Conservation (phyloP, 306 rosid species). For the Abrus precatorius region DNA sequence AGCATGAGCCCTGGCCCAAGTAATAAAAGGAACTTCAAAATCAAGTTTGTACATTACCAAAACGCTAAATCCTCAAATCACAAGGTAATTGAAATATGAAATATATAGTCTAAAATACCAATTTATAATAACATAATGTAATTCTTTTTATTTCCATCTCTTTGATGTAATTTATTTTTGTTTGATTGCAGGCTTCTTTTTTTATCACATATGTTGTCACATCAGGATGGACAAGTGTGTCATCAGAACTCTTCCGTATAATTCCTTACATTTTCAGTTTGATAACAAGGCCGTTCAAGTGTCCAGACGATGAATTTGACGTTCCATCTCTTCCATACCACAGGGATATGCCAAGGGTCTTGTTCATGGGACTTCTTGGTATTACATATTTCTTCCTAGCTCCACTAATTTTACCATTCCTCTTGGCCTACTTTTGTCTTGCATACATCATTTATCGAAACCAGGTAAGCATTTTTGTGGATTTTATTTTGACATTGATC, state of each 20-base stretch:
- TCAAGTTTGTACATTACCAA: background rate
- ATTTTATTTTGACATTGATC: background rate
- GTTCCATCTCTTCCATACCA: constrained; percentile 77
- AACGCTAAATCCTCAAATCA: background rate
- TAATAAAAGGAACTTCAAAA: background rate
- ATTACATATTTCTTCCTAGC: constrained; percentile 92
- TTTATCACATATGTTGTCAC: constrained; percentile 96
- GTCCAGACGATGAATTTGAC: constrained; percentile 62
- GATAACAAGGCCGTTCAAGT: constrained; percentile 65
- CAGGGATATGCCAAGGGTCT: constrained; percentile 81
- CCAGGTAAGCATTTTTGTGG: constrained; percentile 68
- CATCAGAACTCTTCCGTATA: constrained; percentile 84
- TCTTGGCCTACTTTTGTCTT: constrained; percentile 78
- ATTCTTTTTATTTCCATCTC: constrained; percentile 37
- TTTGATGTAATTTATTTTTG: constrained; percentile 48
- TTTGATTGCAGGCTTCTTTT: constrained; percentile 81
- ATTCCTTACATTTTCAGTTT: constrained; percentile 68
- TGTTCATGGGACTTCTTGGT: constrained; percentile 95
- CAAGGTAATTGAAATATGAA: background rate
- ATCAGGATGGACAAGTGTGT: constrained; percentile 90
- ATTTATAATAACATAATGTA: constrained; percentile 2
- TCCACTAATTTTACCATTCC: constrained; percentile 93
- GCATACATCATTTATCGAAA: constrained; percentile 81
- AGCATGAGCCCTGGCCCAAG: background rate
- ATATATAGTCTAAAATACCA: background rate